phyloP scores from a whole-genome alignment of 73 alveolate species.

The Tetrahymena elliotti region DNA sequence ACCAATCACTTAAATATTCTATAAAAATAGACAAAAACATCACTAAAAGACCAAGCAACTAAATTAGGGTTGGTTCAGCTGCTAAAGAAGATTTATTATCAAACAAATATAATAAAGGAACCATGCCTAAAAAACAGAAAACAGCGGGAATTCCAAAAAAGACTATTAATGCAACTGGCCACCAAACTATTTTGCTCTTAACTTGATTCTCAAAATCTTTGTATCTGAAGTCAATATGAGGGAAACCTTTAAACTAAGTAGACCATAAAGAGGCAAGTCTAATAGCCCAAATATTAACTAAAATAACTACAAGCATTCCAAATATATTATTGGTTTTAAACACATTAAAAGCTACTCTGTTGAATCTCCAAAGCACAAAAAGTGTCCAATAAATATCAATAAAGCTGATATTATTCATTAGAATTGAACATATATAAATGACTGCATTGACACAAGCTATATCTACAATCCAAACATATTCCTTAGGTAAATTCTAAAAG shows the following conservation, averaged over 20 bases:
- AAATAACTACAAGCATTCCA: background rate
- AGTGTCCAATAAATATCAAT: background rate
- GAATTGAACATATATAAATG: background rate
- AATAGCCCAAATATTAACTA: background rate
- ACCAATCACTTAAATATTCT: constrained; percentile 54
- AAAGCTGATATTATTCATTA: background rate
- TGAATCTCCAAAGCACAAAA: background rate
- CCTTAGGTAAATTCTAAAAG: background rate
- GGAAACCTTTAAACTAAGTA: background rate
- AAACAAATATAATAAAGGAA: background rate
- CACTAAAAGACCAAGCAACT: constrained; percentile 7
- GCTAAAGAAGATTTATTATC: background rate
- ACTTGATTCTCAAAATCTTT: background rate
- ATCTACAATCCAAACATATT: background rate
- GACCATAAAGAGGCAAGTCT: background rate
- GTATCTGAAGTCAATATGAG: background rate
- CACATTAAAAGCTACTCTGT: background rate
- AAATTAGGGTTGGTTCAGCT: background rate
- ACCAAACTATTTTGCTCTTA: background rate
- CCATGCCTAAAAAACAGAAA: background rate
- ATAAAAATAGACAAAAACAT: constrained; percentile 14
- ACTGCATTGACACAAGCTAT: background rate
- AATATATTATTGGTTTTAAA: background rate
- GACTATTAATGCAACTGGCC: background rate
- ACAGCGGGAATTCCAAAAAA: background rate